Evolutionary conservation across 352 stramenopile genomes (phyloP).

Genomic region (Phytophthora quininea): DNA sequence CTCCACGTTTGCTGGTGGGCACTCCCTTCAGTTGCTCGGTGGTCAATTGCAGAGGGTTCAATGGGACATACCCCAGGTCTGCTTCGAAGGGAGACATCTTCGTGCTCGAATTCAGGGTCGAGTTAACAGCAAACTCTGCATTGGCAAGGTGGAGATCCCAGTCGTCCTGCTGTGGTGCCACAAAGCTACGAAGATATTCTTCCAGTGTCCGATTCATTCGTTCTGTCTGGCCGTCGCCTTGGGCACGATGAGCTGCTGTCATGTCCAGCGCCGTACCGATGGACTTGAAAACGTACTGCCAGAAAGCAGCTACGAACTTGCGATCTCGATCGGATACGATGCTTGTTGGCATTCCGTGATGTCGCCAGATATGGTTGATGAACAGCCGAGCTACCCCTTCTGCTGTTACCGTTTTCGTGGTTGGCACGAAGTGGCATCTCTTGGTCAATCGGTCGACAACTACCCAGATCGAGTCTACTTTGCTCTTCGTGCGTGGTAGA

Average conservation of each 20-base stretch:
- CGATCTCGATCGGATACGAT: constrained; percentile 22
- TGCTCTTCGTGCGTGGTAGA: neutral
- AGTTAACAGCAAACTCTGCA: neutral
- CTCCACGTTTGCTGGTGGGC: too few species aligned
- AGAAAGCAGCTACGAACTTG: constrained; percentile 21
- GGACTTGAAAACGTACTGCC: constrained; percentile 7
- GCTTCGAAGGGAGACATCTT: constrained; percentile 24
- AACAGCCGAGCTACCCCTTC: constrained; percentile 11
- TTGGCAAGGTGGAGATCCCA: constrained; percentile 5
- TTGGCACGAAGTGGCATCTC: constrained; percentile 4
- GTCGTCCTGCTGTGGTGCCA: constrained; percentile 12
- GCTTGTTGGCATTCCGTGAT: constrained; percentile 10
- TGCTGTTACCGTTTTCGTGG: constrained; percentile 8
- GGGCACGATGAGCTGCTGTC: constrained; percentile 6
- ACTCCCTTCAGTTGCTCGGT: constrained; percentile 2
- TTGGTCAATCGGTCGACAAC: constrained; percentile 20
- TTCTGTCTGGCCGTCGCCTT: constrained; percentile 19
- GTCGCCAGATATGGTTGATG: too few species aligned
- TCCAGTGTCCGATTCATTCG: constrained; percentile 16
- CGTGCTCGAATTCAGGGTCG: neutral
- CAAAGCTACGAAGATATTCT: constrained; percentile 9
- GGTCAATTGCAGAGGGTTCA: constrained; percentile 4
- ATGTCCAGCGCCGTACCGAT: too few species aligned
- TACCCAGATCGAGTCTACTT: constrained; percentile 16
- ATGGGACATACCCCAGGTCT: constrained; percentile 11